Base-by-base conservation (phyloP, 768 basidiomycete species). In the Pholiota microspora region DNA sequence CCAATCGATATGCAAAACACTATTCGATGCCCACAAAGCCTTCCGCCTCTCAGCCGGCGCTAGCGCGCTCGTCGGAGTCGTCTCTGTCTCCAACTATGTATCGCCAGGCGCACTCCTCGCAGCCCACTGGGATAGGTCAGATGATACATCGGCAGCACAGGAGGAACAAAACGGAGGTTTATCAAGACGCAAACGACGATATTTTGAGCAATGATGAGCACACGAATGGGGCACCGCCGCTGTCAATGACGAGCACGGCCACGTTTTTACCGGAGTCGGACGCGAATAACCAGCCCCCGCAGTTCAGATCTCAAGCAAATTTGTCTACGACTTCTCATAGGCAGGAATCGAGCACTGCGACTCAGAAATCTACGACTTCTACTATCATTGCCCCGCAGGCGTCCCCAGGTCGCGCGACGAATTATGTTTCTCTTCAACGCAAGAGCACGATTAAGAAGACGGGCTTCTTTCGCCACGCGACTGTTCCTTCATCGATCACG, bases 401-500 rank as follows among this genome's bases (percentile, higher is more conserved):
- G 10, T 18, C 40, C 9, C 38, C 40, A 1, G 51, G 51, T 16
- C 59, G 49, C 7, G 59, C 57, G 3, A 69, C 68, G 18, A 73
- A 73, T 61, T 71, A 63, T 49, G 68, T 71, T 31, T 65, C 67
- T 2, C 60, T 73, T 1, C 67, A 67, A 13, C 65, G 72, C 31
- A 69, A 67, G 59, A 65, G 64, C 49, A 65, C 62, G 0, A 51
- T 51, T 2, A 49, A 53, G 12, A 69, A 67, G 49, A 21, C 63
- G 59, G 23, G 35, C 6, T 49, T 60, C 23, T 59, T 60, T 32
- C 51, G 51, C 18, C 53, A 40, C 29, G 49, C 53, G 25, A 29
- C 53, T 0, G 46, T 55, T 4, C 23, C 56, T 2, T 61, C 62
- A 0, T 68, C 69, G 1, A 73, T 75, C 46, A 72, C 64, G 18